A percentile compares a stretch with the other conserved stretches of the same genome.
Conservation (phyloP, 1,284 basidiomycete species). For the Ceratorhiza oryzae-sativae region DNA sequence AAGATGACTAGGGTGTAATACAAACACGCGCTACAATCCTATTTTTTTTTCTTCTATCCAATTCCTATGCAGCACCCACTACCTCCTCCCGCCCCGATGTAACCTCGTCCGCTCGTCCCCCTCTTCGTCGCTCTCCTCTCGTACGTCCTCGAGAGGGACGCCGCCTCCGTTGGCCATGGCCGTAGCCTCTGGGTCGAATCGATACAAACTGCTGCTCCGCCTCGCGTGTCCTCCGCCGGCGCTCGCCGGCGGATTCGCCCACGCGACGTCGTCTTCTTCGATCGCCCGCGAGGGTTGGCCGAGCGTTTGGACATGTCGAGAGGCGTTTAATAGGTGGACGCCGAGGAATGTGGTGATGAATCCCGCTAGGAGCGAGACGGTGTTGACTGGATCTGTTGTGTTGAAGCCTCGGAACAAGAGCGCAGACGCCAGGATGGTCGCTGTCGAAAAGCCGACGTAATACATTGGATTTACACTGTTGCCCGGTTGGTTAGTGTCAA, state of each 20-base stretch:
- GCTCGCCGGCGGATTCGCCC: constrained; percentile 55
- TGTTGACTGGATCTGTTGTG: constrained; percentile 82
- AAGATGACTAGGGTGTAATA: neutral
- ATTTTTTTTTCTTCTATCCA: neutral
- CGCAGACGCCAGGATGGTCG: constrained; percentile 92
- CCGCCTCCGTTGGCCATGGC: constrained; percentile 49
- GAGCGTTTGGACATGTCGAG: constrained; percentile 64
- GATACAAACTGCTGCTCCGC: constrained; percentile 55
- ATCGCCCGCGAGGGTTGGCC: constrained; percentile 48
- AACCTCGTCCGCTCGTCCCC: constrained; percentile 45
- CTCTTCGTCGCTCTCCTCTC: constrained; percentile 50
- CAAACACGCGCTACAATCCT: neutral
- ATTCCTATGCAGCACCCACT: neutral
- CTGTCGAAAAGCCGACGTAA: constrained; percentile 98
- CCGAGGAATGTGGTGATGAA: constrained; percentile 92
- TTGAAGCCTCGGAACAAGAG: constrained; percentile 98
- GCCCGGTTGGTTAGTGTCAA: neutral
- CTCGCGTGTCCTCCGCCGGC: constrained; percentile 53
- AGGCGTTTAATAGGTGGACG: constrained; percentile 88
- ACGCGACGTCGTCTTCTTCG: constrained; percentile 49
- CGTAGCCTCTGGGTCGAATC: constrained; percentile 58
- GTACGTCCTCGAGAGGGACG: constrained; percentile 50
- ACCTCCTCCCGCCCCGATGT: constrained; percentile 18
- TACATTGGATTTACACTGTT: constrained; percentile 95
- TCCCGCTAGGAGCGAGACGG: constrained; percentile 83